phyloP scores from a whole-genome alignment of 1,139 yeast species.

The Taphrina deformans region DNA sequence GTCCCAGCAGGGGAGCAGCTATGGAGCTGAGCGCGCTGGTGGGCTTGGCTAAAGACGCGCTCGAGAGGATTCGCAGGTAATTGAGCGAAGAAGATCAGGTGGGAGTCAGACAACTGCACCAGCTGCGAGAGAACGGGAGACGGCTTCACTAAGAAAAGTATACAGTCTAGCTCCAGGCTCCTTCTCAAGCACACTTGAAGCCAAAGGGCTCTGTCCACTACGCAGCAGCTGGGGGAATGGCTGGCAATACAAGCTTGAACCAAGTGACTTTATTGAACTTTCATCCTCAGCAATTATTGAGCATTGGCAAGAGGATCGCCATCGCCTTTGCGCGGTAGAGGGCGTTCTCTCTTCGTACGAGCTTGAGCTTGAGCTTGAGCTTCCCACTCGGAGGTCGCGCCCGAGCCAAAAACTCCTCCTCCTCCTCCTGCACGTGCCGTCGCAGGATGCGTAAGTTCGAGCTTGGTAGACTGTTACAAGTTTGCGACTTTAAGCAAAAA shows the following conservation, averaged over 20 bases:
- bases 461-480: neutral
- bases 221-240: neutral
- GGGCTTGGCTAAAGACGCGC: constrained; percentile 3
- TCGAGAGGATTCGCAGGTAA: neutral
- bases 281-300: neutral
- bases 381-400: no score
- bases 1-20: neutral
- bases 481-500: no score
- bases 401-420: no score
- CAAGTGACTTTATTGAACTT: no score
- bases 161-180: no score
- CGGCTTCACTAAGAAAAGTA: no score
- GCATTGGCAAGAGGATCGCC: no score
- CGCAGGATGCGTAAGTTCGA: neutral
- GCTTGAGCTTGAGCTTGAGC: neutral
- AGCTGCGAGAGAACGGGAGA: neutral
- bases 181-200: neutral
- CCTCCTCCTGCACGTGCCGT: neutral
- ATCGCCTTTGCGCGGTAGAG: no score
- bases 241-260: no score
- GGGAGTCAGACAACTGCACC: neutral
- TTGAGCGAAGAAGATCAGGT: neutral
- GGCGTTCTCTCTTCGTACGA: neutral
- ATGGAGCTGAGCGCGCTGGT: neutral
- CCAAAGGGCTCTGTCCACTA: neutral